A percentile compares a stretch with the other conserved stretches of the same genome.
Evolutionary conservation across 2,329 filamentous ascomycete species (phyloP).

Genomic region (Cercospora brassicicola): DNA sequence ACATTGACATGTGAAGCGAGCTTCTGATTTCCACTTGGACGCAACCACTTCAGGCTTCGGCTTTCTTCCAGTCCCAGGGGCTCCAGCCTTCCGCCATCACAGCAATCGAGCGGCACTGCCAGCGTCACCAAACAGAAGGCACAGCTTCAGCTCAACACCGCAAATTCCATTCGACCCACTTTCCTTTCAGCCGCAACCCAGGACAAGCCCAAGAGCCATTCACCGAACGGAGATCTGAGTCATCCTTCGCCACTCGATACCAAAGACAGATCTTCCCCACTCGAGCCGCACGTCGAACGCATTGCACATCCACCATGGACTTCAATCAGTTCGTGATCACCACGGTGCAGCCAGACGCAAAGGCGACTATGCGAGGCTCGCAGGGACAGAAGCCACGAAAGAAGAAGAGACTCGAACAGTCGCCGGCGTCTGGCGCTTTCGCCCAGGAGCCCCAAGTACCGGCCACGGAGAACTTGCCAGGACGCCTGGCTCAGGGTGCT

Average conservation of each 20-base stretch:
- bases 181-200: neutral
- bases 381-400: slow-evolving; percentile 9
- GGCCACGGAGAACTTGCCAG: neutral
- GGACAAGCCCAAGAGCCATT: neutral
- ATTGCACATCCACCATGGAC: slow-evolving; percentile 8
- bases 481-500: neutral
- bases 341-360: slow-evolving; percentile 4
- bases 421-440: neutral
- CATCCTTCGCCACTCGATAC: neutral
- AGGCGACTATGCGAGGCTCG: slow-evolving; percentile 9
- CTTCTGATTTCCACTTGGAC: neutral
- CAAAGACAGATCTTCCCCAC: neutral
- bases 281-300: neutral
- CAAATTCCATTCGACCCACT: neutral
- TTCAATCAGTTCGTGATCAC: slow-evolving; percentile 14
- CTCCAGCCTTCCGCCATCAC: neutral
- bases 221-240: neutral
- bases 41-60: neutral
- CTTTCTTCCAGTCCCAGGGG: neutral
- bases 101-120: neutral
- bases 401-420: slow-evolving; percentile 3
- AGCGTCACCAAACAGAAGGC: neutral
- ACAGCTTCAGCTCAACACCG: neutral
- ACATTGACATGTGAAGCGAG: neutral
- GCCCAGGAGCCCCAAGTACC: neutral